Conservation (phyloP, 176 grass and related monocot species). For the Olyra latifolia region DNA sequence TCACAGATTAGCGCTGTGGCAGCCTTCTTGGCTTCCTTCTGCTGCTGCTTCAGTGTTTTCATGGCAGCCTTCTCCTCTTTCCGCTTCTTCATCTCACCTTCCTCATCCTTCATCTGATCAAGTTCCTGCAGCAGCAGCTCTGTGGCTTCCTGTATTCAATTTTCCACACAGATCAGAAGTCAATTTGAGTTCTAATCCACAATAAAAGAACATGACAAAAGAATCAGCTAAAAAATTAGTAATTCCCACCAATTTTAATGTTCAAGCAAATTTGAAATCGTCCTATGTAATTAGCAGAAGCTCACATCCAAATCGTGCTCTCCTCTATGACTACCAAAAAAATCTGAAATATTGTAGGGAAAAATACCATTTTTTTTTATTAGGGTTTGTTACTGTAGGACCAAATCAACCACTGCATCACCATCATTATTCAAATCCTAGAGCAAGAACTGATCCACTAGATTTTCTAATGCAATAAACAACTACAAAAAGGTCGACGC, state of each 20-base stretch:
- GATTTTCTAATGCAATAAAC: background rate
- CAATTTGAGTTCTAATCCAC: background rate
- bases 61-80: conserved; percentile 46
- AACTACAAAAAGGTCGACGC: background rate
- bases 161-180: background rate
- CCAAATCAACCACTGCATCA: background rate
- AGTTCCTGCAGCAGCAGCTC: conserved; percentile 60
- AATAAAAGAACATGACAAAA: background rate
- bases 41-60: conserved; percentile 46
- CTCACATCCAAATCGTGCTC: background rate
- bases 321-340: background rate
- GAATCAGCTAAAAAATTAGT: background rate
- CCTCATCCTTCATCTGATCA: conserved; percentile 54
- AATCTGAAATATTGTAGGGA: background rate
- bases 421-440: background rate
- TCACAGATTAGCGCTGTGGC: background rate
- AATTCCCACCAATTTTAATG: background rate
- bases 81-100: conserved; percentile 34
- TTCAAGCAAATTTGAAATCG: background rate
- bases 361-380: too few relatives aligned
- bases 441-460: background rate
- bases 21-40: conserved; percentile 30
- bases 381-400: background rate
- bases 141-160: conserved; percentile 47
- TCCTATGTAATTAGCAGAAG: background rate